A percentile compares a stretch with the other conserved stretches of the same genome.
Evolutionary conservation across 176 grass and related monocot species (phyloP).

Genomic region (Oryza longistaminata): DNA sequence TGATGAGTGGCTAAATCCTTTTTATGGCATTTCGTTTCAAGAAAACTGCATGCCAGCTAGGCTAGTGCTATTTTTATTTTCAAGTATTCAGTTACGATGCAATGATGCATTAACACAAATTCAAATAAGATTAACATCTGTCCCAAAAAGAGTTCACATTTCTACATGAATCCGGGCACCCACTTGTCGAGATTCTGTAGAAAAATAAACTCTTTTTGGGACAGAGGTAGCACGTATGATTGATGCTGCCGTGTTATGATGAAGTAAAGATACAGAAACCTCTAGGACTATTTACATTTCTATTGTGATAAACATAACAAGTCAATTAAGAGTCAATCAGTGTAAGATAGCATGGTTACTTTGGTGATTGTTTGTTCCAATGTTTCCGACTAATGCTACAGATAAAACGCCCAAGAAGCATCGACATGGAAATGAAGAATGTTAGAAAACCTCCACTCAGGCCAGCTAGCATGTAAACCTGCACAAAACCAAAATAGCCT

Average conservation of each 20-base stretch:
- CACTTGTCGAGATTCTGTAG: too few species aligned
- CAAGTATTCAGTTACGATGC: neutral
- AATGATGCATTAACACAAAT: neutral
- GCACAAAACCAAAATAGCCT: constrained; percentile 30
- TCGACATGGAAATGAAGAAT: constrained; percentile 79
- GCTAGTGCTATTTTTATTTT: neutral
- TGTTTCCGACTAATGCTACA: constrained; percentile 47
- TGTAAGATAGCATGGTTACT: constrained; percentile 44
- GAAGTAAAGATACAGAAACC: neutral
- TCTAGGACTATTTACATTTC: neutral
- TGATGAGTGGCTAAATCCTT: neutral
- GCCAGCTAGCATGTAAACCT: constrained; percentile 69
- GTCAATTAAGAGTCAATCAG: constrained; percentile 3
- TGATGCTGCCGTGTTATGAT: neutral
- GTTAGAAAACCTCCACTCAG: constrained; percentile 92
- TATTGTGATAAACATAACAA: neutral
- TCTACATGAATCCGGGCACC: too few species aligned
- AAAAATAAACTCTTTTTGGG: too few species aligned
- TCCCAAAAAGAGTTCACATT: too few species aligned
- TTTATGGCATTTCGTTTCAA: neutral
- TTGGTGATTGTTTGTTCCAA: constrained; percentile 60
- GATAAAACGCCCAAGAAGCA: constrained; percentile 73
- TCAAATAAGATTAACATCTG: neutral
- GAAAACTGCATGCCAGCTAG: neutral
- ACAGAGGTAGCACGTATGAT: neutral